A percentile compares a stretch with the other conserved stretches of the same genome.
These are phyloP conservation scores for Hanseniaspora lindneri DNA, from an alignment of 805 yeast genomes.

Conservation along the genomic window DNA sequence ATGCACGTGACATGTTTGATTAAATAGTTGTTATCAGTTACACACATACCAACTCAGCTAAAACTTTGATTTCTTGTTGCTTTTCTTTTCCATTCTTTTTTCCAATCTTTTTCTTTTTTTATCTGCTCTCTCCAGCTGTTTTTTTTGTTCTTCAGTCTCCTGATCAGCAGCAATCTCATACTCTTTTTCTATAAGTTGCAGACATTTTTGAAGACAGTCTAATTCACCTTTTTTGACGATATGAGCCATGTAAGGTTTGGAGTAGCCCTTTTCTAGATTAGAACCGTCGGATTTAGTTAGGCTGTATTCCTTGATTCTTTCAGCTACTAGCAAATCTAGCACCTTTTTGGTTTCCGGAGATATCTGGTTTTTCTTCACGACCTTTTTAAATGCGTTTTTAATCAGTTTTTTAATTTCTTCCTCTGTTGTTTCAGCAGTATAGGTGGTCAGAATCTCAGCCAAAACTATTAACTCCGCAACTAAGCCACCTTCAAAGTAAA, in stretches of 20 bases:
- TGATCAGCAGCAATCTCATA: slow-evolving; percentile 1
- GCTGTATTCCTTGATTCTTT: slow-evolving; percentile 40
- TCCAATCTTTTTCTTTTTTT: slow-evolving; percentile 11
- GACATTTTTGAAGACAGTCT: slow-evolving; percentile 36
- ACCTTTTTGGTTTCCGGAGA: slow-evolving; percentile 36
- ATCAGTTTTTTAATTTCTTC: slow-evolving; percentile 22
- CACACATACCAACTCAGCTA: too few relatives aligned
- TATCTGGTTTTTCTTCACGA: slow-evolving; percentile 42
- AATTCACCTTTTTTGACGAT: slow-evolving; percentile 48
- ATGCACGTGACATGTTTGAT: too few relatives aligned
- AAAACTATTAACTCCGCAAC: slow-evolving; percentile 47
- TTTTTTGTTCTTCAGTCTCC: not conserved
- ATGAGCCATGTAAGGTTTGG: slow-evolving; percentile 37
- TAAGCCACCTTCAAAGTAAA: slow-evolving; percentile 46
- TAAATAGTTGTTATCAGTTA: too few relatives aligned
- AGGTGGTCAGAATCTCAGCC: slow-evolving; percentile 32
- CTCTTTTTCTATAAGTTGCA: slow-evolving; percentile 20
- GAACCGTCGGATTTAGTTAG: slow-evolving; percentile 23
- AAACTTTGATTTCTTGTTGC: not conserved
- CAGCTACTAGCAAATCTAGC: slow-evolving; percentile 24
- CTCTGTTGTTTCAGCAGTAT: slow-evolving; percentile 32
- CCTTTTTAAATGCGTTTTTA: slow-evolving; percentile 34
- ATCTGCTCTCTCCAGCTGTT: not conserved
- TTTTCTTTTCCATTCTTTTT: slow-evolving; percentile 5
- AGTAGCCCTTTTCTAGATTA: slow-evolving; percentile 21